Conservation (phyloP, 495 filamentous ascomycete genomes). For the Aspergillus cavernicola region DNA sequence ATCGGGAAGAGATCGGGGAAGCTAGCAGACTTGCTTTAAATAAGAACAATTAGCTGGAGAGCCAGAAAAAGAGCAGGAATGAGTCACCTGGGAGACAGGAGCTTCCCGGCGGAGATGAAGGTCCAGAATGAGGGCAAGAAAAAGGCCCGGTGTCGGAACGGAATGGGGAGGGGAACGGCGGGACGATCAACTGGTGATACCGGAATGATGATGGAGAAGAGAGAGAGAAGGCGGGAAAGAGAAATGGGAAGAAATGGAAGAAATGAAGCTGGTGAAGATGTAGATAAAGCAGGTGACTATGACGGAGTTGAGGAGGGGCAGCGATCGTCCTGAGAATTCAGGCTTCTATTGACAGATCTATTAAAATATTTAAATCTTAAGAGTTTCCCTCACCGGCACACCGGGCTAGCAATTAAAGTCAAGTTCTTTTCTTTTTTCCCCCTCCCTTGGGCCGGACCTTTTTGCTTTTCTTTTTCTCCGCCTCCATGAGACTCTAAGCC, state of each 20-base stretch:
- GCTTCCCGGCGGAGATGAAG: constrained; percentile 17
- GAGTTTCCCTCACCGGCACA: constrained; percentile 21
- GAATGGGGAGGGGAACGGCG: constrained; percentile 17
- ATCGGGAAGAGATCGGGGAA: constrained; percentile 6
- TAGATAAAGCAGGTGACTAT: constrained; percentile 1
- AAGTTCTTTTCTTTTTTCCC: constrained; percentile 10
- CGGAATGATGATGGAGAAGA: neutral
- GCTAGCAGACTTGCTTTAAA: neutral
- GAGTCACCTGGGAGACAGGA: constrained; percentile 18
- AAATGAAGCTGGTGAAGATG: neutral
- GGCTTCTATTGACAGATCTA: neutral
- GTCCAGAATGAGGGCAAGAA: constrained; percentile 16
- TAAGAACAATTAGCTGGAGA: neutral
- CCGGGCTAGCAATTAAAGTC: constrained; percentile 13
- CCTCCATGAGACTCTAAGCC: no score
- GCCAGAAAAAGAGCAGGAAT: constrained; percentile 13
- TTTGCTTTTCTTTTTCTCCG: constrained; percentile 7
- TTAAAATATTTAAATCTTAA: neutral
- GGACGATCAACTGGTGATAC: constrained; percentile 8
- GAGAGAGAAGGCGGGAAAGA: neutral
- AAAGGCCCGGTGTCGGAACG: constrained; percentile 26
- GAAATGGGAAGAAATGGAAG: neutral
- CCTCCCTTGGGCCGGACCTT: constrained; percentile 10
- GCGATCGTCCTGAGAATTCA: neutral
- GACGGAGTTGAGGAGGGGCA: neutral